A percentile compares a stretch with the other conserved stretches of the same genome.
phyloP scores from a whole-genome alignment of 345 rosid species.

The rapeseed (Brassica napus) region DNA sequence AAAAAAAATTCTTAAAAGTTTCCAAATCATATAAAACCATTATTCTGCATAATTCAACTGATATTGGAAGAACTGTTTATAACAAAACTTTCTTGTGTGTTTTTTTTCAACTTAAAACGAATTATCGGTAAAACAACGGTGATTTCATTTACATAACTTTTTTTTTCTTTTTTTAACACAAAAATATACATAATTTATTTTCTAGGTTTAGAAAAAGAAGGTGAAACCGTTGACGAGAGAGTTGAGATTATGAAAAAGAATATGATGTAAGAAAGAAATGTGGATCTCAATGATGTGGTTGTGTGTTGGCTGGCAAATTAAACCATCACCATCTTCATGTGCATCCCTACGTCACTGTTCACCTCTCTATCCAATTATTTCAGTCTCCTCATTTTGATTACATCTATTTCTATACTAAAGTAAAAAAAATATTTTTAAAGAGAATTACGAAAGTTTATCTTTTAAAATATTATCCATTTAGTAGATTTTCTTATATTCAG shows the following conservation, averaged over 20 bases:
- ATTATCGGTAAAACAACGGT: not conserved
- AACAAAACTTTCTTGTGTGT: not conserved
- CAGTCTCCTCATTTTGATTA: not conserved
- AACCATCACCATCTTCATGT: conserved; percentile 42
- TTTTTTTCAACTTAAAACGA: not conserved
- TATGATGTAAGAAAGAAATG: conserved; percentile 38
- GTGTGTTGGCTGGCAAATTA: conserved; percentile 42
- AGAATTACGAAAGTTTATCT: not conserved
- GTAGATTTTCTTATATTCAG: not conserved
- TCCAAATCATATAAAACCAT: not conserved
- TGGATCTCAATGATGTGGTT: conserved; percentile 40
- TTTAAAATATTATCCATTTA: not conserved
- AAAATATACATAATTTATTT: not conserved
- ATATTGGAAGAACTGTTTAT: not conserved
- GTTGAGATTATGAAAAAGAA: not conserved
- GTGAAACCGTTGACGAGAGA: conserved; percentile 31
- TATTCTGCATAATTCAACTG: not conserved
- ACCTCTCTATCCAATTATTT: conserved; percentile 27
- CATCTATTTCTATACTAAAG: conserved; percentile 8
- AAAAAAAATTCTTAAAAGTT: not conserved
- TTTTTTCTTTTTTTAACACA: too few relatives aligned
- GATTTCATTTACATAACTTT: not conserved
- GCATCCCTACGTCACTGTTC: conserved; percentile 35
- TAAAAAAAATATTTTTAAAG: not conserved
- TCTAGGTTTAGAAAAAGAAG: not conserved